Conservation (phyloP, 768 basidiomycete species). For the Tulasnella sp. region DNA sequence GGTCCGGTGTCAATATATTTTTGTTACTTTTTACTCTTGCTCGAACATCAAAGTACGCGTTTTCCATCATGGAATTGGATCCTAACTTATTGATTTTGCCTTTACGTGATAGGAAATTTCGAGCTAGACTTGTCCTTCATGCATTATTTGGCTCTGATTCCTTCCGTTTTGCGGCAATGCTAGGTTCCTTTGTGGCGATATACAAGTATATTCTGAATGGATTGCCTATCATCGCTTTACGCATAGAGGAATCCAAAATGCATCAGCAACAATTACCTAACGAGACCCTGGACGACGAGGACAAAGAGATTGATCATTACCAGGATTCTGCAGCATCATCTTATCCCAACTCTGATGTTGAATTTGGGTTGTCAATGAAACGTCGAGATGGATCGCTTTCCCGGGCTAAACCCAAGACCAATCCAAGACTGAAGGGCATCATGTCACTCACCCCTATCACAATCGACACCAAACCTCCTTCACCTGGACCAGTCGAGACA, state of each 20-base stretch:
- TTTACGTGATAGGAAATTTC: conserved; percentile 41
- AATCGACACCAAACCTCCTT: too few relatives aligned
- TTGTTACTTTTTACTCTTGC: conserved; percentile 60
- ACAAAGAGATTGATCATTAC: conserved; percentile 13
- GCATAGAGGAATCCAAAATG: too few relatives aligned
- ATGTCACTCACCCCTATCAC: too few relatives aligned
- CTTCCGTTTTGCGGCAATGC: conserved; percentile 73
- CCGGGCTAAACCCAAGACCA: too few relatives aligned
- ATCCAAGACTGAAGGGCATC: too few relatives aligned
- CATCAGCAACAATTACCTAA: conserved; percentile 23
- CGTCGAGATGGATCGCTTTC: too few relatives aligned
- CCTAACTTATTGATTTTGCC: neutral
- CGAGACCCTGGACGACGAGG: conserved; percentile 24
- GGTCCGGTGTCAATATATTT: conserved; percentile 71
- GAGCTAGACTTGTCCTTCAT: conserved; percentile 54
- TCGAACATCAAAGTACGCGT: conserved; percentile 46
- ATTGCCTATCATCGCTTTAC: conserved; percentile 54
- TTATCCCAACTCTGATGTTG: too few relatives aligned
- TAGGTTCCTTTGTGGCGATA: conserved; percentile 59
- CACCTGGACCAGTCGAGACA: too few relatives aligned
- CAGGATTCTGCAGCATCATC: too few relatives aligned
- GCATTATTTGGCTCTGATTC: conserved; percentile 77
- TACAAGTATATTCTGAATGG: conserved; percentile 72
- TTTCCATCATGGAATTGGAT: neutral
- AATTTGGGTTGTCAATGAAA: too few relatives aligned